Percentiles rank a stretch among this genome's conserved stretches.
Conservation (phyloP, 192 early-diverging fungal genomes). For the Umbelopsis sp. region DNA sequence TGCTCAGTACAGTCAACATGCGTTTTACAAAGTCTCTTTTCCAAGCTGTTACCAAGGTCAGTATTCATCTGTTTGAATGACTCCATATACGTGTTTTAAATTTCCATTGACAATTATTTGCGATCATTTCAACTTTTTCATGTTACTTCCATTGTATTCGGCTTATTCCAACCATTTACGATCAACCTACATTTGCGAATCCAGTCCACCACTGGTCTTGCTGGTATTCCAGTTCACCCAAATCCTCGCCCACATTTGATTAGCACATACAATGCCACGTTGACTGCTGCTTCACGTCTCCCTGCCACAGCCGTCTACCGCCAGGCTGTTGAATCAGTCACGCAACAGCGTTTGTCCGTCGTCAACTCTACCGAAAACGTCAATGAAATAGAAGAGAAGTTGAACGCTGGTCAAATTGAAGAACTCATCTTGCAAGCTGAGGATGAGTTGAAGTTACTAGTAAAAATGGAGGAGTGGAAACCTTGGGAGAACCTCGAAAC, state of each 20-base stretch:
- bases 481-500: conserved; percentile 77
- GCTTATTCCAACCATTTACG: neutral
- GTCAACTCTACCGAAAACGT: conserved; percentile 76
- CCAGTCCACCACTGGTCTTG: conserved; percentile 76
- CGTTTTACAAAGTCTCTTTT: conserved; percentile 36
- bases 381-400: conserved; percentile 73
- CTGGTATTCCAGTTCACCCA: conserved; percentile 84
- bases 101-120: neutral
- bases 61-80: neutral
- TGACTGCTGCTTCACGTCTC: conserved; percentile 69
- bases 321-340: conserved; percentile 78
- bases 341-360: conserved; percentile 72
- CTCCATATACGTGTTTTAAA: neutral
- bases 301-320: conserved; percentile 80
- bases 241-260: conserved; percentile 87
- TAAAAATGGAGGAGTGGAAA: conserved; percentile 88
- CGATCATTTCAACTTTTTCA: neutral
- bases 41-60: conserved; percentile 40
- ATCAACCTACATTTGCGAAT: neutral
- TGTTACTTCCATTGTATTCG: neutral
- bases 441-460: conserved; percentile 82
- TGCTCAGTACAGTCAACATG: conserved; percentile 19
- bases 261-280: conserved; percentile 77
- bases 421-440: conserved; percentile 88
- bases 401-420: conserved; percentile 87